Base-by-base conservation (phyloP, 148 eudicot genomes). In the Fagopyrum esculentum region DNA sequence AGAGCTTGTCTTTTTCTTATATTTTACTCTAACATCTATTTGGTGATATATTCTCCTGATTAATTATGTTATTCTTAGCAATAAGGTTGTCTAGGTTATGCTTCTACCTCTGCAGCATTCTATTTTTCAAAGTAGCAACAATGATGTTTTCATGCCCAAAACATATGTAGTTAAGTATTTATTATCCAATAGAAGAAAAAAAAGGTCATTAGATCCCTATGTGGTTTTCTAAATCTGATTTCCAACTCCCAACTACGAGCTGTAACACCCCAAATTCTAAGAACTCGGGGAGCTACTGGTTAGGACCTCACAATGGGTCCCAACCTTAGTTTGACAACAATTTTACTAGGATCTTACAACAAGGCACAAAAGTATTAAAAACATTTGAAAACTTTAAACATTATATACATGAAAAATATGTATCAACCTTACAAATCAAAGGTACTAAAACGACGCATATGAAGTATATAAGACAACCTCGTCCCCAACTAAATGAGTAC, bases 1-100 rank as follows among this genome's bases (percentile, higher is more conserved):
- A 87, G 94, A 76, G 46, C 69, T 45, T 80, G 78, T 60, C 13
- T 35, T 54, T 54, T 52, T 11, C 9, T 73, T 19, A 22, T 75
- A 57, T 72, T 29, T 45, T 60, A 47, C 29, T 74, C 66, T 9
- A 64, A 73, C 26, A 16, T 57, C 22, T 9, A 22, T 71, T 47
- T 49, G 59, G 57, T 54, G 17, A 6, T 29, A 30, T 63, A 26
- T 3, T 30, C 6, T 29, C 30, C 35, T 59, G 40, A 4, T 30
- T 61, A 30, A 26, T 30, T 26, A 10, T 61, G 9, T 12, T 22
- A 44, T 26, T 61, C 13, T 61, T 26, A 61, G 43, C 6, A 43
- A 61, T 61, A 59, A 17, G 9, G 40, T 59, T 22, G 66, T 22
- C 6, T 22, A 22, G 66, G 26, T 59, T 59, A 19, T 8, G 66